Percentiles rank a stretch among this genome's conserved stretches.
Evolutionary conservation across 148 eudicot species (phyloP).

Genomic region (Rheum nobile): DNA sequence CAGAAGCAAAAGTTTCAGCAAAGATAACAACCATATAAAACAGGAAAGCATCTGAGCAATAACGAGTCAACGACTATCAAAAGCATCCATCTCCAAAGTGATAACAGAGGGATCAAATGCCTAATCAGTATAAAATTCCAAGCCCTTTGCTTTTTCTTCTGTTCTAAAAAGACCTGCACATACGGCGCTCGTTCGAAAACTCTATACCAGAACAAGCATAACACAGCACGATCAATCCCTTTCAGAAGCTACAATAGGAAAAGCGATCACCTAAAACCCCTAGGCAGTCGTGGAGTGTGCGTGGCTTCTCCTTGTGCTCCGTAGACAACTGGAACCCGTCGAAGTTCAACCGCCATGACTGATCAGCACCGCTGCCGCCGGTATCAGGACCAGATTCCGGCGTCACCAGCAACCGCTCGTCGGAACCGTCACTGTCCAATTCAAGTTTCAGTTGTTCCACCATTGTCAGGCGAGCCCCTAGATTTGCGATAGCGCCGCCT

Average conservation of each 20-base stretch:
- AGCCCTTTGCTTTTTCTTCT: not conserved
- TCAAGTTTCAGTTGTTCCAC: constrained; percentile 26
- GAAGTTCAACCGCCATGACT: constrained; percentile 64
- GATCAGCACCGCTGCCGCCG: constrained; percentile 12
- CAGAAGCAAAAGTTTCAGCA: not conserved
- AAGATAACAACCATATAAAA: not conserved
- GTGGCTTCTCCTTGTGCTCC: constrained; percentile 44
- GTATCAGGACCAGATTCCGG: constrained; percentile 8
- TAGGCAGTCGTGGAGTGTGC: constrained; percentile 54
- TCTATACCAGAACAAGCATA: not conserved
- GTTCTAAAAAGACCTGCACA: not conserved
- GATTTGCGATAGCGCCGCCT: not conserved
- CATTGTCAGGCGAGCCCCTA: constrained; percentile 14
- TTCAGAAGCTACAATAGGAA: not conserved
- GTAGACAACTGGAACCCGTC: constrained; percentile 32
- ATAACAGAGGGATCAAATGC: constrained; percentile 1
- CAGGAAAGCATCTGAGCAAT: not conserved
- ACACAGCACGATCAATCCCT: not conserved
- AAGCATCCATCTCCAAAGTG: not conserved
- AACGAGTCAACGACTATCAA: not conserved
- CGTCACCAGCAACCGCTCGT: constrained; percentile 28
- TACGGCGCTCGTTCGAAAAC: not conserved
- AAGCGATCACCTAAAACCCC: constrained; percentile 44
- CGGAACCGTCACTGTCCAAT: constrained; percentile 23
- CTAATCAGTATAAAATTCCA: not conserved